Evolutionary conservation across 2,329 filamentous ascomycete species (phyloP), one percentile per base, ranked within the genome.

Genomic region (Thelonectria olida): DNA sequence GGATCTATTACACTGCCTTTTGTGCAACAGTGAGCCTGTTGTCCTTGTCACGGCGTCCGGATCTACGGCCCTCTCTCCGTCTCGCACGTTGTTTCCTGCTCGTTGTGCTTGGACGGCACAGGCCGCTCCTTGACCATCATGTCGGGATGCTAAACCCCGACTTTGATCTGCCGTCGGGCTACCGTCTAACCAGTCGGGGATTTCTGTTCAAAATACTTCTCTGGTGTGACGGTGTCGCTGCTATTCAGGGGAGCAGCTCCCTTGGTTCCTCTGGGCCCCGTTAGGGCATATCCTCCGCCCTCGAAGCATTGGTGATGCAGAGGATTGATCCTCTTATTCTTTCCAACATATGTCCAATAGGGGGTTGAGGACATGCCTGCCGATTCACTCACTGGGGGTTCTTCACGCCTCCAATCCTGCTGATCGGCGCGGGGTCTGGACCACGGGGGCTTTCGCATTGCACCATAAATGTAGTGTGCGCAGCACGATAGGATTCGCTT

Each of bases 1-100:
- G 51, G 65, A 59, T 54, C 57, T 58, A 52, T 67, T 58, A 38
- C 57, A 56, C 62, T 66, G 57, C 58, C 60, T 57, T 38, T 50
- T 66, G 63, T 68, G 62, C 45, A 58, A 67, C 67, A 38, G 13
- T 51, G 48, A 42, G 36, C 54, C 38, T 39, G 38, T 19, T 44
- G 58, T 13, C 25, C 47, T 57, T 57, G 42, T 20, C 17, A 22
- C 17, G 17, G 34, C 56, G 27, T 63, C 47, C 58, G 63, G 57
- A 41, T 63, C 45, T 62, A 63, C 51, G 41, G 62, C 22, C 50
- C 44, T 62, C 51, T 22, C 39, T 38, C 47, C 53, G 31, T 60
- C 51, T 41, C 45, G 52, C 51, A 45, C 34, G 23, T 23, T 38
- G n/a, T 34, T 25, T 7, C 19, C n/a, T 20, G 13, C 39, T 50